phyloP scores from a whole-genome alignment of 257 asterid species.

The Solanum sitiens region DNA sequence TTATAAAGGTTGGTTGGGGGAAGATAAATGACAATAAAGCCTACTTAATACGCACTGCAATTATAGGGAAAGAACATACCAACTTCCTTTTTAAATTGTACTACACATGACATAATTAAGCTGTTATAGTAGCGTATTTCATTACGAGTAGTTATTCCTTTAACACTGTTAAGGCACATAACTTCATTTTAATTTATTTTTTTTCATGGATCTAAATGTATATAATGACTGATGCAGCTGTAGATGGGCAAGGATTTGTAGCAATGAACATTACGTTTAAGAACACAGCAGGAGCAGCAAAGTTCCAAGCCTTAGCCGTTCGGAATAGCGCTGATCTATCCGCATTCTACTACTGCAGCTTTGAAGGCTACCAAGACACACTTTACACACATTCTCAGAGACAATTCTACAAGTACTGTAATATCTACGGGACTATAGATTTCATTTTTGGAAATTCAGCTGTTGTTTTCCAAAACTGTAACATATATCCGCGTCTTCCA shows the following conservation, averaged over 20 bases:
- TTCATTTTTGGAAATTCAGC: not conserved
- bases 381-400: not conserved
- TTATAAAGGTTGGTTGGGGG: not conserved
- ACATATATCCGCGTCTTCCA: not conserved
- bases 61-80: not conserved
- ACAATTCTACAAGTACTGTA: slow-evolving; percentile 2
- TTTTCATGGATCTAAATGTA: not conserved
- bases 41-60: not conserved
- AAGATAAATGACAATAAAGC: not conserved
- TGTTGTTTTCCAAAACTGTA: not conserved
- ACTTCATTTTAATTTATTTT: no score
- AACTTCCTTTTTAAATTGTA: no score
- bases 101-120: not conserved
- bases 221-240: not conserved
- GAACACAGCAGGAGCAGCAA: slow-evolving; percentile 8
- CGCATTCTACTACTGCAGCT: not conserved
- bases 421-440: not conserved
- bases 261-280: slow-evolving; percentile 1
- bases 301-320: slow-evolving; percentile 2
- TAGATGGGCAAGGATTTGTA: slow-evolving; percentile 1
- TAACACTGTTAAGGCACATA: not conserved
- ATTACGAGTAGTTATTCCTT: not conserved
- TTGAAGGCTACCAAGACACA: slow-evolving; percentile 9
- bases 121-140: not conserved
- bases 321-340: not conserved